A percentile compares a stretch with the other conserved stretches of the same genome.
Conservation (phyloP, 2,329 filamentous ascomycete species). For the Ramularia collo-cygni region DNA sequence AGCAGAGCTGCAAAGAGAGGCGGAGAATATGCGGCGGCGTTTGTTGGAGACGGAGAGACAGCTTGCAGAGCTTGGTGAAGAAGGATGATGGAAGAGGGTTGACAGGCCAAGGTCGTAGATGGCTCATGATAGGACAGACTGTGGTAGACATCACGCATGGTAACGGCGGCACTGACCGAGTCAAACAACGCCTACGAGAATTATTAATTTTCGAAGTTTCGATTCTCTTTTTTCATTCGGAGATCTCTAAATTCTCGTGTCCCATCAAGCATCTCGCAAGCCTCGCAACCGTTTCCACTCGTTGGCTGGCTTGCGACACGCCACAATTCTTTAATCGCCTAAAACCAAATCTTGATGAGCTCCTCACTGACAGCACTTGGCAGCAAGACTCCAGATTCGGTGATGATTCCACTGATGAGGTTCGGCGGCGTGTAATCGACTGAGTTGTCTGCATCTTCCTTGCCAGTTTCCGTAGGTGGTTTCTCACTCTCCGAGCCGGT, state of each 20-base stretch:
- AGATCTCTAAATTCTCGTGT: too few relatives aligned
- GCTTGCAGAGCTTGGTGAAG: slow-evolving; percentile 42
- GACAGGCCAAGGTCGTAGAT: too few relatives aligned
- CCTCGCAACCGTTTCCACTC: too few relatives aligned
- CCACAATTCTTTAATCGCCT: slow-evolving; percentile 1
- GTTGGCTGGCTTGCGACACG: too few relatives aligned
- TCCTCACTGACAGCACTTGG: slow-evolving; percentile 65
- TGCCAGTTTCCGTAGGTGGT: slow-evolving; percentile 12
- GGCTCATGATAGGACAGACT: too few relatives aligned
- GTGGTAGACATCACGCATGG: too few relatives aligned
- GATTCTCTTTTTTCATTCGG: too few relatives aligned
- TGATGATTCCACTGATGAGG: slow-evolving; percentile 66
- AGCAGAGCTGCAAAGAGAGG: slow-evolving; percentile 62
- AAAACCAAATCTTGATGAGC: slow-evolving; percentile 57
- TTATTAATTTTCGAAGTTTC: too few relatives aligned
- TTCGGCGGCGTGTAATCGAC: slow-evolving; percentile 63
- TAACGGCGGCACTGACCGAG: too few relatives aligned
- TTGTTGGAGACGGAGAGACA: slow-evolving; percentile 69
- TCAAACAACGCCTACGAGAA: too few relatives aligned
- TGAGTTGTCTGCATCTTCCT: slow-evolving; percentile 37
- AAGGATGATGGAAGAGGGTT: slow-evolving; percentile 9
- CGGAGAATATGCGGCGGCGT: slow-evolving; percentile 67
- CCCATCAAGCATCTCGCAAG: too few relatives aligned
- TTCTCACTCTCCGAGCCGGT: slow-evolving; percentile 20
- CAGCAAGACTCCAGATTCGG: slow-evolving; percentile 65